Conservation (phyloP, 2,329 filamentous ascomycete genomes). For the Remersonia thermophila region DNA sequence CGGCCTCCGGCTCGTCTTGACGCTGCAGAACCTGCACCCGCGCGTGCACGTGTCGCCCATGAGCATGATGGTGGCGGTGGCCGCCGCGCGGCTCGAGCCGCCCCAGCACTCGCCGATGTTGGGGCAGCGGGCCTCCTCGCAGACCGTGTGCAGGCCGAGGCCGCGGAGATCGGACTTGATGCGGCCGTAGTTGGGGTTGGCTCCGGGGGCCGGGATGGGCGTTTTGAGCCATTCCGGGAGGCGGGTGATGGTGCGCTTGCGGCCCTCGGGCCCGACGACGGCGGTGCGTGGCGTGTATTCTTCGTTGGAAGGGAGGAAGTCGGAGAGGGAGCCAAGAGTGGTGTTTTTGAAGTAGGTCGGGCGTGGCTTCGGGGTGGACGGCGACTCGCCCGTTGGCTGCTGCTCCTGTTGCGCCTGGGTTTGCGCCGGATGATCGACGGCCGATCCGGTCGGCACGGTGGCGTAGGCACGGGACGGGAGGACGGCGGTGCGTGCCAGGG, state of each 20-base stretch:
- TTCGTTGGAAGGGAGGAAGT: constrained; percentile 44
- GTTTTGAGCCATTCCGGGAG: constrained; percentile 94
- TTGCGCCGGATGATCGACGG: constrained; percentile 10
- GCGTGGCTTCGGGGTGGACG: constrained; percentile 18
- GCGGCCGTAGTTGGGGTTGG: constrained; percentile 74
- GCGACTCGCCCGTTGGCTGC: neutral
- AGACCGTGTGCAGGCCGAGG: constrained; percentile 84
- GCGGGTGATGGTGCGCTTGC: constrained; percentile 54
- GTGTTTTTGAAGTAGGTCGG: constrained; percentile 50
- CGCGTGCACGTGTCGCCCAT: constrained; percentile 98
- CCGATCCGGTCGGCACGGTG: constrained; percentile 30
- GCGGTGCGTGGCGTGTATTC: constrained; percentile 50
- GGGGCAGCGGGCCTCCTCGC: constrained; percentile 92
- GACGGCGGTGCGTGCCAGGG: constrained; percentile 22
- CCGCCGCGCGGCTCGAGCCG: constrained; percentile 72
- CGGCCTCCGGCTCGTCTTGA: constrained; percentile 72
- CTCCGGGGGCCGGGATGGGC: constrained; percentile 59
- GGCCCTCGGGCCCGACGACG: constrained; percentile 50
- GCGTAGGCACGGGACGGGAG: constrained; percentile 31
- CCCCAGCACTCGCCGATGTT: constrained; percentile 99
- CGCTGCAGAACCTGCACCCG: constrained; percentile 91
- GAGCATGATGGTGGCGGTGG: constrained; percentile 96
- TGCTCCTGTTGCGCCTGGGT: constrained; percentile 6
- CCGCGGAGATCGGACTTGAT: constrained; percentile 91
- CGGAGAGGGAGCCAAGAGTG: constrained; percentile 42